A percentile compares a stretch with the other conserved stretches of the same genome.
Evolutionary conservation across 1,284 basidiomycete species (phyloP).

Genomic region (Amylostereum areolatum): DNA sequence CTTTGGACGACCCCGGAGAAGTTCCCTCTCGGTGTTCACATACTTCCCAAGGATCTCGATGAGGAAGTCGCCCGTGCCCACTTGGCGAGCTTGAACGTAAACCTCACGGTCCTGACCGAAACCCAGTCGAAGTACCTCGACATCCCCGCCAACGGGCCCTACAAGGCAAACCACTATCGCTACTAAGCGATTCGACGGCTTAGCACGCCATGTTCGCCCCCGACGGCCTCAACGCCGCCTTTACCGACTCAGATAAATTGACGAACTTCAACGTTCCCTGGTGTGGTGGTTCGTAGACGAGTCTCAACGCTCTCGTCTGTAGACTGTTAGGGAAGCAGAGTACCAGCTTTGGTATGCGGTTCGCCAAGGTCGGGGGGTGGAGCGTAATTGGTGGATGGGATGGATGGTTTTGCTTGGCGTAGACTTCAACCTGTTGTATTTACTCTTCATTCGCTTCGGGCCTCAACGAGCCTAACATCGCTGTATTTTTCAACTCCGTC

Average conservation of each 20-base stretch:
- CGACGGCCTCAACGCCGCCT: slow-evolving; percentile 76
- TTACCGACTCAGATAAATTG: slow-evolving; percentile 53
- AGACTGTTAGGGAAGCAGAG: slow-evolving; percentile 5
- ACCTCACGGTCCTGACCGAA: slow-evolving; percentile 78
- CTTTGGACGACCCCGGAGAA: slow-evolving; percentile 90
- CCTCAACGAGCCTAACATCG: slow-evolving; percentile 31
- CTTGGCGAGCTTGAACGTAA: slow-evolving; percentile 87
- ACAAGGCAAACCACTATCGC: slow-evolving; percentile 86
- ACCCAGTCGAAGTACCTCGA: slow-evolving; percentile 92
- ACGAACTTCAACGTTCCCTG: slow-evolving; percentile 50
- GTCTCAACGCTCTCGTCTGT: slow-evolving; percentile 25
- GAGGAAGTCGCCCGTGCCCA: slow-evolving; percentile 99
- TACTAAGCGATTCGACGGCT: slow-evolving; percentile 36
- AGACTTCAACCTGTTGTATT: background rate
- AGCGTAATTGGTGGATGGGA: too few relatives aligned
- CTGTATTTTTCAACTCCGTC: too few relatives aligned
- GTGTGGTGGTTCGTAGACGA: slow-evolving; percentile 15
- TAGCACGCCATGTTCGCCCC: slow-evolving; percentile 13
- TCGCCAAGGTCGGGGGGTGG: background rate
- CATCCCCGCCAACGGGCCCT: slow-evolving; percentile 85
- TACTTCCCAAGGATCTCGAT: slow-evolving; percentile 96
- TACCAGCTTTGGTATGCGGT: background rate
- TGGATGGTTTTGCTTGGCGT: too few relatives aligned
- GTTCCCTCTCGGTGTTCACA: slow-evolving; percentile 94
- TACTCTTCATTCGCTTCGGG: slow-evolving; percentile 12